Base-by-base conservation (phyloP, 2,329 filamentous ascomycete species). In the Penicillium janthinellum region DNA sequence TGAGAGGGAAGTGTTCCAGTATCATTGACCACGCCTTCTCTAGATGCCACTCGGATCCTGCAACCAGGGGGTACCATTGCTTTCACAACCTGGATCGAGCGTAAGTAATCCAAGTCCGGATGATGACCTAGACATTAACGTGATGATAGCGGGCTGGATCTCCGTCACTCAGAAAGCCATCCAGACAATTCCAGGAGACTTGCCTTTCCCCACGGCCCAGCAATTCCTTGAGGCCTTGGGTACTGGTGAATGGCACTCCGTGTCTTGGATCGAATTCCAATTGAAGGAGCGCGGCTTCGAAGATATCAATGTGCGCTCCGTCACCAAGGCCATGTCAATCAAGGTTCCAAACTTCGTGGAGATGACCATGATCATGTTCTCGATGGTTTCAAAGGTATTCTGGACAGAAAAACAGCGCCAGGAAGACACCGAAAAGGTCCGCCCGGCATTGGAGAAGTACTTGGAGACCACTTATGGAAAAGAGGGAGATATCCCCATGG, bases 1-100 rank as follows among this genome's bases (percentile, higher is more conserved):
- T 38, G 25, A 8, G 38, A 28, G 15, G 1, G 22, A 34, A 20
- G 15, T 5, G 6, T 12, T 17, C 25, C 28, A 37, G 41, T 20
- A 17, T 11, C 7, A 41, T 20, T 49, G 20, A 25, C 20, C 5
- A 25, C 6, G 15, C 2, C 1, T 15, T 25, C 41, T 1, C 8
- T 54, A 71, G 75, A 77, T 62, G 68, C 64, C 5, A 66, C 68
- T 45, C 70, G 76, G 15, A 70, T 77, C 42, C 65, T 79, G 35
- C 68, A 70, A 17, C 71, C 73, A 0, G 74, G 70, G 11, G 77
- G 77, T 2, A 71, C 56, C 0, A 62, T 74, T 35, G 75, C 71
- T 25, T 69, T 75, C 58, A 69, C 73, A 1, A 73, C 71, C 25
- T 78, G 76, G 75, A 71, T 72, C 67, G 58, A 74, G 7, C 60